Evolutionary conservation across 2,329 filamentous ascomycete genomes (phyloP), one percentile per base, ranked within the genome.

Genomic region (Trichophyton mentagrophytes): DNA sequence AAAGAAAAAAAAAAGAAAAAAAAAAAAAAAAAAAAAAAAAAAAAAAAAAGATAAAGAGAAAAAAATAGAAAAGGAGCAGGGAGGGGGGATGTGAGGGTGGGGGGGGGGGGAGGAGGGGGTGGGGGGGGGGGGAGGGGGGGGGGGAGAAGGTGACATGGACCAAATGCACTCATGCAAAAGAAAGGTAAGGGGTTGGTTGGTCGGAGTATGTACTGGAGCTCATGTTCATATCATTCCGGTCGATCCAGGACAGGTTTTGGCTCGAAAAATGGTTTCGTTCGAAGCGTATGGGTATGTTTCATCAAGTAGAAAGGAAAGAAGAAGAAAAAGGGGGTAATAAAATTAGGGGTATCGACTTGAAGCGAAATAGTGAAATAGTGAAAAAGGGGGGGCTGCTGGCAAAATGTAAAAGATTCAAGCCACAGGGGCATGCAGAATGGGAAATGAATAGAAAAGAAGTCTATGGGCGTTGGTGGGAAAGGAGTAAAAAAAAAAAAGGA

Each of bases 331-430:
- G 11, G 13, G 13, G 30, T 5, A 30, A 53, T 30, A 53, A 30
- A 53, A 27, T 53, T 38, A 38, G 33, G 49, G 49, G 49, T 53
- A 53, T 53, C 49, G 49, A 33, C 25, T 53, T 53, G 49, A 53
- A 53, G 30, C 5, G 22, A 53, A 53, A 53, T 13, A 8, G 20
- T 8, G 40, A 44, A 22, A 22, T 22, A 2, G 22, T 2, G 22
- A 22, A 30, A 53, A 53, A n/a, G 11, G 22, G 11, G 3, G 22
- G 11, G 2, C 11, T 53, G 13, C 27, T 53, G 9, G 9, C 49
- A 22, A 22, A 33, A 33, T n/a, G 22, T 13, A n/a, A 33, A 53
- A 30, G 27, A 53, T 53, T 47, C n/a, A 47, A 47, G 44, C 17
- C 44, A 1, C 33, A 38, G 22, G 44, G 20, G 17, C 9, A 47